Conservation (phyloP, 1,139 yeast species). For the Chernovozyma sophiae-reginae region DNA sequence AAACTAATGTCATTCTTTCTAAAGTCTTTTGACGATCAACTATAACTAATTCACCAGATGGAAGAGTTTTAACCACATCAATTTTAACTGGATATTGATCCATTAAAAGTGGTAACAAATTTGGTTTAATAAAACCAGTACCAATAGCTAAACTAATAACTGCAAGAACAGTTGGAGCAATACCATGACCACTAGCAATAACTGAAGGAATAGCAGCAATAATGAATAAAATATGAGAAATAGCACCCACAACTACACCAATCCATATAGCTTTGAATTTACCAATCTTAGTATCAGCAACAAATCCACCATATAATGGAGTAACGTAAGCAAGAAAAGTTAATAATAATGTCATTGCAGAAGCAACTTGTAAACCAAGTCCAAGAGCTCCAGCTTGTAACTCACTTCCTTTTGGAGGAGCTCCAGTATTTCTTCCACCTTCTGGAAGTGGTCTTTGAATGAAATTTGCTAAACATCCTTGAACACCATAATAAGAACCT, state of each 20-base stretch:
- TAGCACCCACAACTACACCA: slow-evolving; percentile 36
- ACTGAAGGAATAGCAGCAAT: slow-evolving; percentile 39
- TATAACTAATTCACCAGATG: slow-evolving; percentile 63
- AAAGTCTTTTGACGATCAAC: slow-evolving; percentile 68
- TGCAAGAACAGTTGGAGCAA: slow-evolving; percentile 33
- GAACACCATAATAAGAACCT: slow-evolving; percentile 43
- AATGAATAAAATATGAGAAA: slow-evolving; percentile 36
- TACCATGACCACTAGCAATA: slow-evolving; percentile 30
- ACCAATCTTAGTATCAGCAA: slow-evolving; percentile 40
- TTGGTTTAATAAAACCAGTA: slow-evolving; percentile 50
- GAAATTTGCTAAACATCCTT: slow-evolving; percentile 39
- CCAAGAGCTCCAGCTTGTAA: slow-evolving; percentile 40
- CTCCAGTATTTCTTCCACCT: slow-evolving; percentile 46
- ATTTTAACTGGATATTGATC: slow-evolving; percentile 51
- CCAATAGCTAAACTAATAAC: slow-evolving; percentile 37
- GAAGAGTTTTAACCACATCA: slow-evolving; percentile 55
- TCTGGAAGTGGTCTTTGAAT: slow-evolving; percentile 47
- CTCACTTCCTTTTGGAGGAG: slow-evolving; percentile 24
- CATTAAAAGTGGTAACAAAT: slow-evolving; percentile 48
- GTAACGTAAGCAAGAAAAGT: slow-evolving; percentile 40
- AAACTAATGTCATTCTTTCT: slow-evolving; percentile 70
- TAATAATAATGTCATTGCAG: slow-evolving; percentile 35
- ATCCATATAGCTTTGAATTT: slow-evolving; percentile 40
- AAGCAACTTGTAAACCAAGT: slow-evolving; percentile 35
- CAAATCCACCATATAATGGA: slow-evolving; percentile 42